These are phyloP conservation scores for Rosa persica DNA, from an alignment of 306 rosid species.

Conservation along the genomic window DNA sequence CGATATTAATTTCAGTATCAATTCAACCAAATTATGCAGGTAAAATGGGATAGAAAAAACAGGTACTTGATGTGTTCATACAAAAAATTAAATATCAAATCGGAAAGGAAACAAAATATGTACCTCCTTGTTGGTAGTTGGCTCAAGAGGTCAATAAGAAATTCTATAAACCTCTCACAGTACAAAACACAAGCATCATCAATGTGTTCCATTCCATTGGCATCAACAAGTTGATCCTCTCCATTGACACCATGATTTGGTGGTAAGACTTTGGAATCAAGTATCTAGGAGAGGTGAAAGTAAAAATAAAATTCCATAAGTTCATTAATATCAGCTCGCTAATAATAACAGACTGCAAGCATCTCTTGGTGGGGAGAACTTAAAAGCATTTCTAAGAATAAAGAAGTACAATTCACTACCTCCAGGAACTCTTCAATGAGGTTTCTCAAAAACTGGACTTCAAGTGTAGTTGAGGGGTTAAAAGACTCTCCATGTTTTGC, in stretches of 20 bases:
- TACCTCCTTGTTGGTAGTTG: conserved; percentile 98
- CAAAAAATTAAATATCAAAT: background rate
- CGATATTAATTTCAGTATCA: background rate
- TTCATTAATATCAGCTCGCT: conserved; percentile 2
- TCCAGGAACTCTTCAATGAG: conserved; percentile 87
- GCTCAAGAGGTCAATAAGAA: conserved; percentile 96
- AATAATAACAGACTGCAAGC: background rate
- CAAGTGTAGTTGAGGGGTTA: conserved; percentile 61
- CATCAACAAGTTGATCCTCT: conserved; percentile 42
- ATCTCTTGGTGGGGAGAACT: background rate
- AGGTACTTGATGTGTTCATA: background rate
- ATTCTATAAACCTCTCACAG: conserved; percentile 97
- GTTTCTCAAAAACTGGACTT: conserved; percentile 80
- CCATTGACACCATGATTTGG: conserved; percentile 38
- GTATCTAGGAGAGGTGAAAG: conserved; percentile 51
- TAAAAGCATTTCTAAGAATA: conserved; percentile 3
- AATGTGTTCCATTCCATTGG: conserved; percentile 37
- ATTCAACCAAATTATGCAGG: background rate
- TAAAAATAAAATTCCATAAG: conserved; percentile 3
- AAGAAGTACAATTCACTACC: conserved; percentile 44
- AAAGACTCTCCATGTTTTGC: conserved; percentile 56
- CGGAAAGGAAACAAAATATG: background rate
- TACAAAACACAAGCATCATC: conserved; percentile 89
- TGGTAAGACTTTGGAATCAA: conserved; percentile 66
- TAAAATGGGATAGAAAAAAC: background rate